Evolutionary conservation across 192 early-diverging fungal genomes (phyloP), one percentile per base, ranked within the genome.

Genomic region (Coemansia sp.): DNA sequence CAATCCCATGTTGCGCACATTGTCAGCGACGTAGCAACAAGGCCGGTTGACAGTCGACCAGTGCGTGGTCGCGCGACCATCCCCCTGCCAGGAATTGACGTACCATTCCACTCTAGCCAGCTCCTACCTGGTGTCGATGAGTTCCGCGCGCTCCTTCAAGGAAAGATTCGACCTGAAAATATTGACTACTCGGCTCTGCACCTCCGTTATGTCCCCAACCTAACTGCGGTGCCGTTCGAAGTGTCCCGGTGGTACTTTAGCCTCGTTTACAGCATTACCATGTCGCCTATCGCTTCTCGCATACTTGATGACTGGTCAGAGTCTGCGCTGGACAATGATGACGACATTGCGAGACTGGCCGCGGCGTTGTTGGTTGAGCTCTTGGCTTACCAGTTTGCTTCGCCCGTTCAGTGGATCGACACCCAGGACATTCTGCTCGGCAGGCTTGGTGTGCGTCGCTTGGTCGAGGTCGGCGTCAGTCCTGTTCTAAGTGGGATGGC

Each of bases 351-450:
- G 77, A 60, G 83, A 84, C 63, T 95, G 48, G 95, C 91, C 53
- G 89, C 92, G 77, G 85, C 78, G n/a, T 79, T 97, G 35, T 72
- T 97, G 44, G 89, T 94, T 66, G 95, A 97, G 82, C 78, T 95
- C 53, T 78, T 97, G 14, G 93, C 95, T 17, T 93, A 95, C 73
- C 95, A 97, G 84, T 94, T 97, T 74, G 94, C 95, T 13, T 91
- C 88, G 46, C 90, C 95, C 37, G 95, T 97, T 31, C 88, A 92
- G 73, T 97, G 95, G 95, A 95, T 97, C 69, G 91, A 94, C 70
- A 97, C 95, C 36, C 95, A 95, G 76, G 93, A 95, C 67, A 75
- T 86, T 61, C 80, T 97, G 59, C 91, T 97, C 16, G 34, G 37
- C 72, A 79, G 88, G 67, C 90, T 87, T 79, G 80, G 90, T 33